Percentiles rank a stretch among this genome's conserved stretches.
phyloP scores from a whole-genome alignment of 73 alveolate species.

The Tetrahymena thermophila region DNA sequence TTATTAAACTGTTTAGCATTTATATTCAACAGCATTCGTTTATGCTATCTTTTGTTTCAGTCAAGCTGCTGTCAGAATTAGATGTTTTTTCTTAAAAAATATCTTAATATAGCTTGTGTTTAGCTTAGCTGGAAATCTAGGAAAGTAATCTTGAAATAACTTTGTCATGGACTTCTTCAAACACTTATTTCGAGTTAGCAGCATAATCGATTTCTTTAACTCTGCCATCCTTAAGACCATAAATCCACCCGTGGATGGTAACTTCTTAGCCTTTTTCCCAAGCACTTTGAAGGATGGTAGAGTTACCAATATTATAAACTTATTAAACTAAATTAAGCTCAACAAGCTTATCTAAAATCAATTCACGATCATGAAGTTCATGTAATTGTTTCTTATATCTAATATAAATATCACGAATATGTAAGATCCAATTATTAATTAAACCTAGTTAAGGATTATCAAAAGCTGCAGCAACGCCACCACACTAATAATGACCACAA shows the following conservation, averaged over 20 bases:
- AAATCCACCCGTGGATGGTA: not conserved
- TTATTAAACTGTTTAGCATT: no score
- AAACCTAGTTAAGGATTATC: not conserved
- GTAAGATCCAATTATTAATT: not conserved
- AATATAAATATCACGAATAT: not conserved
- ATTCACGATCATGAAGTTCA: not conserved
- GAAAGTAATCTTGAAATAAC: not conserved
- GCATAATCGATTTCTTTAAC: not conserved
- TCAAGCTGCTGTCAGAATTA: not conserved
- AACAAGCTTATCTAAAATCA: not conserved
- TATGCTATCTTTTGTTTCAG: not conserved
- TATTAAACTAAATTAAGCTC: not conserved
- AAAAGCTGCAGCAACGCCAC: conserved; percentile 36
- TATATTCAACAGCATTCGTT: not conserved
- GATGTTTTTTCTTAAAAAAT: not conserved
- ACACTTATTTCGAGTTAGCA: not conserved
- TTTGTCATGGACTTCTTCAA: not conserved
- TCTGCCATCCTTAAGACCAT: not conserved
- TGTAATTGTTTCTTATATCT: not conserved
- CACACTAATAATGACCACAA: conserved; percentile 34
- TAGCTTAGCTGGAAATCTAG: not conserved
- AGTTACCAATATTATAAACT: not conserved
- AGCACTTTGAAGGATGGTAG: not conserved
- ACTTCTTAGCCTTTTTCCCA: not conserved
- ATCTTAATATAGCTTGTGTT: not conserved